A percentile compares a stretch with the other conserved stretches of the same genome.
These are phyloP conservation scores for Fusarium chlamydosporum DNA, from an alignment of 2,329 filamentous ascomycete species.

Conservation along the genomic window DNA sequence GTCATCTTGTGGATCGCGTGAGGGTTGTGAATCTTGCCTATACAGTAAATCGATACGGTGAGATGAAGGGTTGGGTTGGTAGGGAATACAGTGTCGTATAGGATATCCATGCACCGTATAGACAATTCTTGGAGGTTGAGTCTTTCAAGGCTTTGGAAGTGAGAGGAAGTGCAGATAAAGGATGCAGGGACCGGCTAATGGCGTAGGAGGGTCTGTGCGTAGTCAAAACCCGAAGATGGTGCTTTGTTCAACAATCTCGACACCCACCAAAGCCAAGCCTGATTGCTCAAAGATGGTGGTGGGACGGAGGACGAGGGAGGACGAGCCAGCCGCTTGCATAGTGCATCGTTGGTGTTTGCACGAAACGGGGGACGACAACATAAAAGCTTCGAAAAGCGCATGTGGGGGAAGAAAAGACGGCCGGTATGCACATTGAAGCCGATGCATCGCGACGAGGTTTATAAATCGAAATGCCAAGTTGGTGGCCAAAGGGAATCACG, in stretches of 20 bases:
- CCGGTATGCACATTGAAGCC: conserved; percentile 25
- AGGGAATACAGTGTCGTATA: conserved; percentile 35
- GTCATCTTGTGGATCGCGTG: conserved; percentile 47
- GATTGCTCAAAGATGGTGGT: conserved; percentile 36
- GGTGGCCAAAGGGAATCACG: conserved; percentile 17
- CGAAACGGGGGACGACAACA: conserved; percentile 34
- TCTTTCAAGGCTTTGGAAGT: conserved; percentile 34
- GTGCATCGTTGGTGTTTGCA: conserved; percentile 28
- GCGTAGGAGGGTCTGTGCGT: conserved; percentile 41
- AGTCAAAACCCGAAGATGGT: conserved; percentile 23
- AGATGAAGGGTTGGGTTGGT: background rate
- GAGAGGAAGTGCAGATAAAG: conserved; percentile 47
- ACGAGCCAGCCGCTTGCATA: conserved; percentile 4
- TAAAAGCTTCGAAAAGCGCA: conserved; percentile 42
- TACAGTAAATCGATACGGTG: conserved; percentile 46
- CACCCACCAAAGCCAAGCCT: conserved; percentile 30
- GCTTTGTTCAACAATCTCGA: conserved; percentile 31
- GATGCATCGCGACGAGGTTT: conserved; percentile 33
- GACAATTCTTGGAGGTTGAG: conserved; percentile 50
- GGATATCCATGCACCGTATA: conserved; percentile 49
- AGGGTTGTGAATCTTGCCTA: conserved; percentile 48
- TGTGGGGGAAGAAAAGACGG: conserved; percentile 35
- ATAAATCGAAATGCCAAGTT: conserved; percentile 35
- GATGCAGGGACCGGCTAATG: conserved; percentile 48
- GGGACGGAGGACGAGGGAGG: background rate